Evolutionary conservation across 805 yeast species (phyloP), one percentile per base, ranked within the genome.

Genomic region (Metschnikowia arizonensis): DNA sequence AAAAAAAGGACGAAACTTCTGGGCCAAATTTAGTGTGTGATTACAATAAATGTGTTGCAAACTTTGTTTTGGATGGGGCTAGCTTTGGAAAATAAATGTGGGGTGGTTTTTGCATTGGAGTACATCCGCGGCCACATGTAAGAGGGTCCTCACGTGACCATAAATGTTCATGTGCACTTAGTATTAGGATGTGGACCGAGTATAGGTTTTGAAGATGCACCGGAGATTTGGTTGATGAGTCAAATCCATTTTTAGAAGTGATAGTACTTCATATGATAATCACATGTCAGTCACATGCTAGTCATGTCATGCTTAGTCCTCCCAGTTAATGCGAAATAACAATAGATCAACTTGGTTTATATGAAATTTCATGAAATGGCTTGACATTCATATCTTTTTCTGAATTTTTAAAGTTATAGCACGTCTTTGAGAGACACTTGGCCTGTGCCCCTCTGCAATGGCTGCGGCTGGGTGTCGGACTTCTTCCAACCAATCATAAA

Each of bases 401-500:
- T 5, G 5, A 4, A 24, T 6, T 5, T 8, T 24, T 24, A 1
- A 12, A 33, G 3, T 33, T 50, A 62, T 35, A 81, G 63, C 9
- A 79, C 79, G 48, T 86, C 90, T 60, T 83, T 83, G 57, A 87
- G 65, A 50, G 72, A 81, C 33, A 86, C 73, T 56, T 81, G 79
- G 1, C 83, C 93, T 17, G 84, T 58, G 1, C 96, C 95, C 50
- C 95, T 70, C 40, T 74, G 74, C 48, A 85, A 72, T 1, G 95
- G 91, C 58, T 82, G 69, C 2, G 90, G 88, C 59, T 85, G 88
- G 40, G 64, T 59, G 5, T 78, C 77, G 44, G 86, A 76, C 52
- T 82, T 81, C 61, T 85, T 88, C 96, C 96, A 88, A 2, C 95
- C 96, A 59, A 88, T 85, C 88, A 87, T 83, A 60, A 83, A 84